These are phyloP conservation scores for Priceomyces melissophilus DNA, from an alignment of 805 yeast genomes.

Conservation along the genomic window DNA sequence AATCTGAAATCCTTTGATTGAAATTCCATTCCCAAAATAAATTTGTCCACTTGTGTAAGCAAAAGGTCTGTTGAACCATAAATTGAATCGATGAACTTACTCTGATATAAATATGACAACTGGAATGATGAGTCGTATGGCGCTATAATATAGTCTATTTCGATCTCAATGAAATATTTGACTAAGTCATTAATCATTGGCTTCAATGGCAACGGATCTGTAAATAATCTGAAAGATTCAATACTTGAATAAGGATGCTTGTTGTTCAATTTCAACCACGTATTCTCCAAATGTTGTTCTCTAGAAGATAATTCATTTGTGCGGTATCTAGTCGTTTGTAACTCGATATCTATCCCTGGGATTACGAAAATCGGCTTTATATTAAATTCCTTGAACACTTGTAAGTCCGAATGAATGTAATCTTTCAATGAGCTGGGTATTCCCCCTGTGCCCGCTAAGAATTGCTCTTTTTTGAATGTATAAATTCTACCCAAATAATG, in stretches of 20 bases:
- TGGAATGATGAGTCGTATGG: conserved; percentile 84
- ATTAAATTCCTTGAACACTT: conserved; percentile 53
- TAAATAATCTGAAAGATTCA: conserved; percentile 52
- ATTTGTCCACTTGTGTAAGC: conserved; percentile 61
- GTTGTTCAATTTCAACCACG: conserved; percentile 36
- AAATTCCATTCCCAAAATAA: conserved; percentile 70
- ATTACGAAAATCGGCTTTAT: conserved; percentile 81
- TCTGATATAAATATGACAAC: conserved; percentile 63
- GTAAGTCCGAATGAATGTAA: conserved; percentile 59
- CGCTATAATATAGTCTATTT: conserved; percentile 67
- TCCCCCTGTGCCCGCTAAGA: conserved; percentile 76
- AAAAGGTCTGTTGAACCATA: conserved; percentile 83
- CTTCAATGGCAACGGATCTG: conserved; percentile 47
- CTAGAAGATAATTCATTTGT: conserved; percentile 35
- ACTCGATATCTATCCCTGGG: conserved; percentile 55
- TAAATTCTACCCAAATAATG: conserved; percentile 68
- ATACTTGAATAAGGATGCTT: conserved; percentile 22
- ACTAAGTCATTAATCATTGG: conserved; percentile 56
- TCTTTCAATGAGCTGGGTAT: conserved; percentile 61
- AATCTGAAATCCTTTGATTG: conserved; percentile 62
- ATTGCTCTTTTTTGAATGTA: conserved; percentile 62
- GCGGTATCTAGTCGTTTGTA: conserved; percentile 26
- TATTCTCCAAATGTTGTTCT: conserved; percentile 36
- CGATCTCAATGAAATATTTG: conserved; percentile 50
- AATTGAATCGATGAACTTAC: conserved; percentile 62